Percentiles rank a stretch among this genome's conserved stretches.
These are phyloP conservation scores for Pseudopithomyces chartarum DNA, from an alignment of 2,329 filamentous ascomycete genomes.

Conservation along the genomic window DNA sequence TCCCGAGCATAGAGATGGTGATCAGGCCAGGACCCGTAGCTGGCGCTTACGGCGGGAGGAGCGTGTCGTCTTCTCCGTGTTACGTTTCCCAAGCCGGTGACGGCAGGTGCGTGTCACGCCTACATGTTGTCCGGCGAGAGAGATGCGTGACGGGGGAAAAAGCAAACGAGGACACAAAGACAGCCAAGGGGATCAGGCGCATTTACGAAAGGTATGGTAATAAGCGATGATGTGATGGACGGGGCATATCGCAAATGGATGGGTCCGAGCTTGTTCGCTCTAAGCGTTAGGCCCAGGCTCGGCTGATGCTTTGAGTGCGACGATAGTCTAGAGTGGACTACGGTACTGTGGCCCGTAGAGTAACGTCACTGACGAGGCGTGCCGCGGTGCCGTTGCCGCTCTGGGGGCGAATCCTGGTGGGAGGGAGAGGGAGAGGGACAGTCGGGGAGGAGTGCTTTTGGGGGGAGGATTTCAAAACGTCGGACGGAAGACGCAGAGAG, in stretches of 20 bases:
- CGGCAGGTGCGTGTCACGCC: no score
- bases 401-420: background rate
- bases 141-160: background rate
- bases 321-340: no score
- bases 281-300: constrained; percentile 5
- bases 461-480: background rate
- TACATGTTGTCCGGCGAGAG: no score
- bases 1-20: no score
- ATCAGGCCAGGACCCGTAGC: no score
- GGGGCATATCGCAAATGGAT: background rate
- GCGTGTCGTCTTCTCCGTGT: no score
- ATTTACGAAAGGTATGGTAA: background rate
- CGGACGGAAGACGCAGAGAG: background rate
- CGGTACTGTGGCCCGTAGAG: no score
- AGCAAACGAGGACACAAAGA: background rate
- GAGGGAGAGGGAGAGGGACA: no score
- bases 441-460: background rate
- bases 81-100: no score
- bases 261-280: constrained; percentile 1
- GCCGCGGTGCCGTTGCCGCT: background rate
- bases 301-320: constrained; percentile 3
- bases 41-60: no score
- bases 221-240: background rate
- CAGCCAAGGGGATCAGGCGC: background rate
- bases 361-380: background rate